A percentile compares a stretch with the other conserved stretches of the same genome.
phyloP scores from a whole-genome alignment of 257 asterid species.

The Lithospermum erythrorhizon region DNA sequence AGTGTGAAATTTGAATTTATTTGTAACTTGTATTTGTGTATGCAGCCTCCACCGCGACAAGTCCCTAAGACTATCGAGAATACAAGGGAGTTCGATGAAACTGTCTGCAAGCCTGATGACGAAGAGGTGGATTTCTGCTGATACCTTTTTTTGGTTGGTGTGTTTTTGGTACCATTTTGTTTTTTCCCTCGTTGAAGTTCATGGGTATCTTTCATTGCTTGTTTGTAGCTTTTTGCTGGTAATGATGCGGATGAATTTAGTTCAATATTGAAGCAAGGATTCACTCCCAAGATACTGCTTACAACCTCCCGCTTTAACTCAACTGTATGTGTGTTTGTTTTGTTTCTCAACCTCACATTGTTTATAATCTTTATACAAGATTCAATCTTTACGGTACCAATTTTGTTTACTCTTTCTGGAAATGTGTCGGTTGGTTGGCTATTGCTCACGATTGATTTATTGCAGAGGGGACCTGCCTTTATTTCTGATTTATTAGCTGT shows the following conservation, averaged over 20 bases:
- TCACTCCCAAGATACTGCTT: slow-evolving; percentile 62
- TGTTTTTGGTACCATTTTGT: background rate
- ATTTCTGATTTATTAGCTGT: slow-evolving; percentile 57
- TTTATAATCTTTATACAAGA: background rate
- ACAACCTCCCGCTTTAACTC: slow-evolving; percentile 90
- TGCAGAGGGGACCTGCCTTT: slow-evolving; percentile 90
- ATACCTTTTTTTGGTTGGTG: background rate
- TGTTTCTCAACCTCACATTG: background rate
- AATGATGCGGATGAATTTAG: slow-evolving; percentile 90
- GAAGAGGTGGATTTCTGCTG: slow-evolving; percentile 36
- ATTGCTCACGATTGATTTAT: background rate
- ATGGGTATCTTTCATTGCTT: background rate
- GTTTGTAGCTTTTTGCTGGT: slow-evolving; percentile 51
- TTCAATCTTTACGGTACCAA: background rate
- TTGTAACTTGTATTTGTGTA: background rate
- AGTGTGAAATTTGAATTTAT: no score
- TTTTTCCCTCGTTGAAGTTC: background rate
- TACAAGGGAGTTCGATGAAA: slow-evolving; percentile 82
- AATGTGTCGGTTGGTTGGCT: background rate
- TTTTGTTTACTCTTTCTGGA: background rate
- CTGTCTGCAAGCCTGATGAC: slow-evolving; percentile 81
- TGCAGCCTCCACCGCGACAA: slow-evolving; percentile 49
- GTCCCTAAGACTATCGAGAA: slow-evolving; percentile 84
- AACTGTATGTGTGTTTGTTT: slow-evolving; percentile 34
- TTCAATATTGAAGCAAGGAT: slow-evolving; percentile 42